Conservation (phyloP, 768 basidiomycete species). For the Suillus lakei region DNA sequence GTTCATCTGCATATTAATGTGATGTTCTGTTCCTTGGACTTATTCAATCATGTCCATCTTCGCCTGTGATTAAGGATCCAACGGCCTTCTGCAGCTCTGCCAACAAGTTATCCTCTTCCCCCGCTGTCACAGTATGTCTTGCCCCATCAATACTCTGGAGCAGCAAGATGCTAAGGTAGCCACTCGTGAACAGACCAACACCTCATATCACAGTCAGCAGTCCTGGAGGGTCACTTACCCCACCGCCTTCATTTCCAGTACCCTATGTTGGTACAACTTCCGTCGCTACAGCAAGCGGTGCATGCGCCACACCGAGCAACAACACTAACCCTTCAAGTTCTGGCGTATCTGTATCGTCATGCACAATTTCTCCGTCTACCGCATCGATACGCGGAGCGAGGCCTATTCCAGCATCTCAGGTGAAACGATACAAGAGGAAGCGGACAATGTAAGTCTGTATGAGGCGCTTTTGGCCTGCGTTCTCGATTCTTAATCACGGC, state of each 20-base stretch:
- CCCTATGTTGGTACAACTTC: background rate
- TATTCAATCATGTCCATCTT: background rate
- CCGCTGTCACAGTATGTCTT: background rate
- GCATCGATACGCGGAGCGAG: background rate
- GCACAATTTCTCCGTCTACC: background rate
- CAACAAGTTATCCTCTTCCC: background rate
- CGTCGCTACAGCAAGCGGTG: background rate
- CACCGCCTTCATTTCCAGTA: background rate
- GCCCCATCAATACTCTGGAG: background rate
- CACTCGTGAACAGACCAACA: background rate
- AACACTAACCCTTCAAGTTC: background rate
- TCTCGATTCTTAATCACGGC: background rate
- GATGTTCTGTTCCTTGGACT: background rate
- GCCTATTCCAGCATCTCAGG: slow-evolving; percentile 1
- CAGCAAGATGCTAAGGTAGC: background rate
- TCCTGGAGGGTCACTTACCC: background rate
- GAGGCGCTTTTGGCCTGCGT: background rate
- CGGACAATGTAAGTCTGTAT: slow-evolving; percentile 2
- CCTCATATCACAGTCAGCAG: slow-evolving; percentile 1
- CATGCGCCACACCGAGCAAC: background rate
- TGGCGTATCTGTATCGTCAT: too few species aligned
- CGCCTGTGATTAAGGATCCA: background rate
- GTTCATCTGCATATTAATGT: slow-evolving; percentile 1
- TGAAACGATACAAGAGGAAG: slow-evolving; percentile 7
- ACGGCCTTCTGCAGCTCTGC: background rate